Evolutionary conservation across 352 stramenopile species (phyloP), one percentile per base, ranked within the genome.

Genomic region (Globisporangium emineosum): DNA sequence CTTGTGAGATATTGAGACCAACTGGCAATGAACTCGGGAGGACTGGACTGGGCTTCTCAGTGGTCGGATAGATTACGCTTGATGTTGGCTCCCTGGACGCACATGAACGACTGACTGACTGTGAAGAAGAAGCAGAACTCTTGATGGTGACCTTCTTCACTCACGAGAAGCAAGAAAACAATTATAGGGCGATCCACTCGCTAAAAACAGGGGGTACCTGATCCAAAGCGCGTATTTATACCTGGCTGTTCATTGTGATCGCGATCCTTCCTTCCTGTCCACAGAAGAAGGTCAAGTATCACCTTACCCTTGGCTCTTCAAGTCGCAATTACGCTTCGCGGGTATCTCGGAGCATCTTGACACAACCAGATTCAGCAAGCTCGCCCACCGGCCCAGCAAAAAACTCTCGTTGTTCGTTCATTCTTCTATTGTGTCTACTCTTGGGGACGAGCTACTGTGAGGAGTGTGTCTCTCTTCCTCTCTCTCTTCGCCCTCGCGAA

Each of bases 391-490:
- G n/a, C n/a, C n/a, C 9, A 43, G 40, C 27, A 40, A 40, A 30
- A 17, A 55, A 33, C 30, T 42, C 30, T 21, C 29, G 29, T 27
- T 57, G 29, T 32, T 53, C 27, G 25, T 15, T 42, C 57, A 62
- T n/a, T 62, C 21, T 12, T 61, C 57, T 62, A 55, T 62, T 62
- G 27, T 45, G 57, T 55, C 29, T 35, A 42, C 57, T 55, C 57
- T 62, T 21, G 56, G 56, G 1, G 57, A 43, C 4, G 19, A 10
- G 7, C 27, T 57, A 27, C 50, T 56, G 17, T 7, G 37, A 5
- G 13, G 27, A 33, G 13, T 5, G 37, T 30, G 27, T 33, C 9
- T 17, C 13, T 6, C 1, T 21, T 15, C n/a, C 5, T 35, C 40
- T 30, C 23, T 7, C 37, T 43, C 40, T 43, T 35, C 19, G 1